These are phyloP conservation scores for Pyrrhoderma noxium DNA, from an alignment of 1,284 basidiomycete species.

Conservation along the genomic window DNA sequence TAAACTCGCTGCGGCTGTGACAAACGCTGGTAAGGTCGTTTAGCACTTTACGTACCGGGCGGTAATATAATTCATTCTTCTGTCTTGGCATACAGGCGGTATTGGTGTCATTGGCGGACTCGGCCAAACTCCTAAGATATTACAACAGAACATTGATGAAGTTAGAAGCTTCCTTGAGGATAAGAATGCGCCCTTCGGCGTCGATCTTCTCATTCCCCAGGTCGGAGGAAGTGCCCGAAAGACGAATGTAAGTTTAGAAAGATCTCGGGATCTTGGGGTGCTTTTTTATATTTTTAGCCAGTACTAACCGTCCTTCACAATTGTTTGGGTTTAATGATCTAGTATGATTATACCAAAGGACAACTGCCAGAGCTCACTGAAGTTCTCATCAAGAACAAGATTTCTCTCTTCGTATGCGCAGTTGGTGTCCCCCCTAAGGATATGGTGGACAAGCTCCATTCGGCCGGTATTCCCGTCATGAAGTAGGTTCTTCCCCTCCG, in stretches of 20 bases:
- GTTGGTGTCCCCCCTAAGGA: constrained; percentile 80
- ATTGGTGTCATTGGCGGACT: constrained; percentile 83
- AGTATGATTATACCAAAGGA: constrained; percentile 74
- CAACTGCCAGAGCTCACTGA: constrained; percentile 69
- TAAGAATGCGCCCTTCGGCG: constrained; percentile 72
- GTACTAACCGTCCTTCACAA: constrained; percentile 8
- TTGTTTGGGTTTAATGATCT: constrained; percentile 2
- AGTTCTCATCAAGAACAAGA: constrained; percentile 72
- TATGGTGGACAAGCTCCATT: constrained; percentile 75
- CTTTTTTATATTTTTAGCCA: background rate
- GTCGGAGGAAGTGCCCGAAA: constrained; percentile 72
- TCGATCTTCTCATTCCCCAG: constrained; percentile 78
- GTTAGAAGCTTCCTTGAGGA: constrained; percentile 65
- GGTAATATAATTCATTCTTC: too few relatives aligned
- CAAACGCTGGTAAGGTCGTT: constrained; percentile 51
- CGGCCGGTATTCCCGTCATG: constrained; percentile 75
- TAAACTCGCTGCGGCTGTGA: constrained; percentile 69
- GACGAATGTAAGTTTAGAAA: constrained; percentile 54
- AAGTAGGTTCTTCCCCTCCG: constrained; percentile 43
- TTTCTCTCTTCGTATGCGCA: constrained; percentile 77
- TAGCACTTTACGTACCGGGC: too few relatives aligned
- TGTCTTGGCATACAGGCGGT: constrained; percentile 39
- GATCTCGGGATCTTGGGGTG: too few relatives aligned
- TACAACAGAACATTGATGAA: constrained; percentile 56
- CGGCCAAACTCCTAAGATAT: constrained; percentile 60